Base-by-base conservation (phyloP, 371 early-diverging fungal genomes). In the Massospora cicadina region DNA sequence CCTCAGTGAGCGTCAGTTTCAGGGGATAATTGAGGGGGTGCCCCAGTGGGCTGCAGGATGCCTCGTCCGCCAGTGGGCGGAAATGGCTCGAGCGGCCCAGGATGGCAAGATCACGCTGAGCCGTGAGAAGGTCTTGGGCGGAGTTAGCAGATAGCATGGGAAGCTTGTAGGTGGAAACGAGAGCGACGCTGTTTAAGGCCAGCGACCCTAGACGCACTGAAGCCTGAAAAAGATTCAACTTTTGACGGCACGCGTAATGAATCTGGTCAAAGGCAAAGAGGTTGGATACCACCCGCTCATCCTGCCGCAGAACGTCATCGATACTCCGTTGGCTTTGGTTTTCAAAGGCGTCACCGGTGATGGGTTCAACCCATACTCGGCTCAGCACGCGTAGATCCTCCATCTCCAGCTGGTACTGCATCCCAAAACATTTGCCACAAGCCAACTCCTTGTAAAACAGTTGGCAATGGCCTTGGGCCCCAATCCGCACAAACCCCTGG, bases 331-430 rank as follows among this genome's bases (percentile, higher is more conserved):
- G 76, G 60, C 71, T 74, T 33, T 65, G 32, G 29, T 70, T 69
- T 10, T 57, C 53, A 3, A 71, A 67, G 24, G 67, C 32, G 1
- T 64, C 56, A n/a, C 71, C 68, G 54, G 70, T 43, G 25, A 67
- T 56, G 0, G 91, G 88, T 68, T 90, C 91, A 58, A 81, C 73
- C 87, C 88, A 88, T 7, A 87, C 67, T 66, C 88, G 84, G 0
- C 88, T 87, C 0, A 76, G 71, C 1, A 89, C 71, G 17, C 76
- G 75, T 2, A 72, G 71, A 24, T 77, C 74, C 2, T 65, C 63
- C 0, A 67, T 58, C 65, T 87, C 81, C 21, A 88, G 69, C 55
- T 82, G 79, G 65, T 84, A 87, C 68, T 85, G 85, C 3, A 75
- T 61, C 1, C 86, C 73, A 56, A 78, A 83, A 3, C 72, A 23